Percentiles rank a stretch among this genome's conserved stretches.
Evolutionary conservation across 306 rosid genomes (phyloP).

Genomic region (Spatholobus suberectus): DNA sequence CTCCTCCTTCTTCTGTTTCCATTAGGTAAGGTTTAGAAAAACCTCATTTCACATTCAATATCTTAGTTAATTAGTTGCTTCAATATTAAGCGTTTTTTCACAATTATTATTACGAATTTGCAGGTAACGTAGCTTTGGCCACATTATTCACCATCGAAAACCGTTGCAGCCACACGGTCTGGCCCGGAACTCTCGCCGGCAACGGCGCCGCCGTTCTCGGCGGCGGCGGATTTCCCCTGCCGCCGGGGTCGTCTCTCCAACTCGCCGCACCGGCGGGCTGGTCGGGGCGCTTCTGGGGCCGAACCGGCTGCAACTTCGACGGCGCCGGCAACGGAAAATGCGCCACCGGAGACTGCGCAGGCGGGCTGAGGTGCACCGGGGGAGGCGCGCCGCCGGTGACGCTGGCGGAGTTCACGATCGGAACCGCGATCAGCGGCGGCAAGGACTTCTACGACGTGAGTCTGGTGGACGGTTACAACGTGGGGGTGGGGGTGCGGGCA

Average conservation of each 20-base stretch:
- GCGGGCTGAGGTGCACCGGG: constrained; percentile 54
- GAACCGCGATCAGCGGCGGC: neutral
- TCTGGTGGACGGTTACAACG: constrained; percentile 87
- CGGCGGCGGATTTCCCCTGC: constrained; percentile 67
- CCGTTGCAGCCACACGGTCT: constrained; percentile 62
- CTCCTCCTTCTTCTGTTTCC: constrained; percentile 37
- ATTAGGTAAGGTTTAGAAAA: constrained; percentile 31
- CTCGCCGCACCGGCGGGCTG: constrained; percentile 67
- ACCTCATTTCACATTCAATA: neutral
- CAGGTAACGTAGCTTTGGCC: constrained; percentile 33
- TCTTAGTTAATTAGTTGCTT: no score
- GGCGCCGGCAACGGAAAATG: constrained; percentile 62
- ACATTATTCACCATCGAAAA: constrained; percentile 66
- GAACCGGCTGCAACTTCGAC: constrained; percentile 76
- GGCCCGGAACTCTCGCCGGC: constrained; percentile 78
- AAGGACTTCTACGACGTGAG: constrained; percentile 88
- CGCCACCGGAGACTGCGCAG: constrained; percentile 67
- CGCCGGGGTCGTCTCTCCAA: constrained; percentile 44
- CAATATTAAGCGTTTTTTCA: no score
- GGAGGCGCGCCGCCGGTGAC: constrained; percentile 74
- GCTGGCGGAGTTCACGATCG: constrained; percentile 72
- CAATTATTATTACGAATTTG: neutral
- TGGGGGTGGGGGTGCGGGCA: constrained; percentile 68
- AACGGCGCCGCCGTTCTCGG: constrained; percentile 63
- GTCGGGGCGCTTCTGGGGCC: constrained; percentile 85